Conservation (phyloP, 192 early-diverging fungal genomes). For the Chytriomyces sp. region DNA sequence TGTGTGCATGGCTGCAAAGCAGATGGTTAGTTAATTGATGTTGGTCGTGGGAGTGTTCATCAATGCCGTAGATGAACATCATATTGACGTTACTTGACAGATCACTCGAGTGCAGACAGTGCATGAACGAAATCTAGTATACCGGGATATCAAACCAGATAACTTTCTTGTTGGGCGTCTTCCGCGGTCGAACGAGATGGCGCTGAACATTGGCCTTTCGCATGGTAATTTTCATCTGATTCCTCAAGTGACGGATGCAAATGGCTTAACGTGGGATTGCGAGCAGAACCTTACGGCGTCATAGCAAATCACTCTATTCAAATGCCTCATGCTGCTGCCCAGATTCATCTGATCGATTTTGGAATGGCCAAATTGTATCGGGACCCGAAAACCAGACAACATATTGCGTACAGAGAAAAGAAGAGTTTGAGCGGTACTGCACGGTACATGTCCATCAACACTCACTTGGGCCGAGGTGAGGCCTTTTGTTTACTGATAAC, state of each 20-base stretch:
- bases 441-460: conserved; percentile 98
- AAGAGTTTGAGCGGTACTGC: conserved; percentile 85
- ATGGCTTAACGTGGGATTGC: background rate
- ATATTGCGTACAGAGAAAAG: conserved; percentile 97
- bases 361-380: conserved; percentile 98
- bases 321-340: conserved; percentile 61
- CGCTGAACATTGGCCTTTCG: conserved; percentile 15
- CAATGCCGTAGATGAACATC: background rate
- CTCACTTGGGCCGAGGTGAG: conserved; percentile 89
- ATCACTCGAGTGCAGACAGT: conserved; percentile 87
- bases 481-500: background rate
- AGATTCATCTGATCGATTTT: conserved; percentile 93
- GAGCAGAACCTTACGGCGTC: conserved; percentile 53
- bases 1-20: conserved; percentile 94
- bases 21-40: conserved; percentile 70
- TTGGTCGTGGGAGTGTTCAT: background rate
- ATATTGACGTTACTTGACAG: conserved; percentile 51
- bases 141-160: conserved; percentile 98
- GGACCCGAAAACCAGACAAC: conserved; percentile 93
- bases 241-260: conserved; percentile 10
- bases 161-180: conserved; percentile 94
- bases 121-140: conserved; percentile 94
- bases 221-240: conserved; percentile 16
- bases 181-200: conserved; percentile 48
- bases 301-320: conserved; percentile 60